Evolutionary conservation across 177 flowering plant species (phyloP).

Genomic region (Vitis hybrid): DNA sequence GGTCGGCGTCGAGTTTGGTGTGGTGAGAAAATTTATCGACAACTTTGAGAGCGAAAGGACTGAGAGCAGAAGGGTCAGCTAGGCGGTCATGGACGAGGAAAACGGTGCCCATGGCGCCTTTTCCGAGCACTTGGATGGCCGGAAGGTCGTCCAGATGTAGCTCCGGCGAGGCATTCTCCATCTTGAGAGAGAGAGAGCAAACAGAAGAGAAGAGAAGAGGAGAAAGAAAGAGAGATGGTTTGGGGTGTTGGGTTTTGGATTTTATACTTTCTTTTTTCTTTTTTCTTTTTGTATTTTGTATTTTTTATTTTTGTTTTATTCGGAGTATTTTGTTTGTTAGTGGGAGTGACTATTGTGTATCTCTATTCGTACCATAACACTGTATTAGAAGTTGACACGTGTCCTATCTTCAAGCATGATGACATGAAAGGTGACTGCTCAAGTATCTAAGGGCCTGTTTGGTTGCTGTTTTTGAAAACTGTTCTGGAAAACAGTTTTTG

Average conservation of each 20-base stretch:
- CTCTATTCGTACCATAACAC: neutral
- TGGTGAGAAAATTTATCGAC: slow-evolving; percentile 53
- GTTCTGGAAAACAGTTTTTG: no score
- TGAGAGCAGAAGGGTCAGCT: slow-evolving; percentile 33
- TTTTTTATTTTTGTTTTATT: neutral
- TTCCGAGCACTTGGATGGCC: slow-evolving; percentile 67
- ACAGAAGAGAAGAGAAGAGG: neutral
- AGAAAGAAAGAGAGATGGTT: neutral
- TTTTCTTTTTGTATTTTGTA: neutral
- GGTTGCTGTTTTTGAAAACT: no score
- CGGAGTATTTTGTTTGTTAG: neutral
- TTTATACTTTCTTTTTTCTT: neutral
- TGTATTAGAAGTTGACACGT: no score
- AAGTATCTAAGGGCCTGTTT: no score
- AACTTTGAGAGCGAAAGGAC: slow-evolving; percentile 89
- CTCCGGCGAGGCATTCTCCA: slow-evolving; percentile 26
- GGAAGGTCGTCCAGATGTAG: slow-evolving; percentile 49
- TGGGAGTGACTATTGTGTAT: neutral
- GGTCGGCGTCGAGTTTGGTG: slow-evolving; percentile 56
- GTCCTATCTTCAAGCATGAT: no score
- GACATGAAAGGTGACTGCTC: no score
- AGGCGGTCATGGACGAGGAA: slow-evolving; percentile 58
- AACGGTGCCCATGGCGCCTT: slow-evolving; percentile 95
- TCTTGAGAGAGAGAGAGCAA: slow-evolving; percentile 1
- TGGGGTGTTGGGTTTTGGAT: slow-evolving; percentile 16